Evolutionary conservation across 1,284 basidiomycete genomes (phyloP), one percentile per base, ranked within the genome.

Genomic region (Puccinia triticina): DNA sequence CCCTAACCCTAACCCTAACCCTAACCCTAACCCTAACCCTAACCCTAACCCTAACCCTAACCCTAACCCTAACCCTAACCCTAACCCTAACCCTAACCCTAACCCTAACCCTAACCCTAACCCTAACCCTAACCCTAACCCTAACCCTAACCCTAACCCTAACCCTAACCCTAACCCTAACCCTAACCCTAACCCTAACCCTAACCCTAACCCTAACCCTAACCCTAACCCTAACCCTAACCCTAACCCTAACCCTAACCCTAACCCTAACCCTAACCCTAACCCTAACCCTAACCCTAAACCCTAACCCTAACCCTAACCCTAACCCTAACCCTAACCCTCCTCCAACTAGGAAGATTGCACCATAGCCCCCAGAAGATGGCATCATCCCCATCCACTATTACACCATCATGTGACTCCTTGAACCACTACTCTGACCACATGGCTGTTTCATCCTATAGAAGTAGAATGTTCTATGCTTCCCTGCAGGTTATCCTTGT

Each of bases 261-360:
- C 66, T 67, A 67, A 67, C 66, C 66, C 66, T 67, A 67, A 67
- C 66, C 66, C 66, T 67, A 67, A 67, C 66, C 66, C 66, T 67
- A 67, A 67, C 66, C 66, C 66, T 67, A 67, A 67, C 66, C 66
- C 66, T 67, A 67, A 67, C 66, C 66, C 66, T 67, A 53, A 67
- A 67, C 66, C 66, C 66, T 67, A 67, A 67, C 66, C 66, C 66
- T 67, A 67, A 67, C 66, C 66, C 66, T 67, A 67, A 67, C 66
- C 66, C 66, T 67, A 67, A 67, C 66, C 66, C 66, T 67, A 67
- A 67, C 66, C 66, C 66, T 67, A 67, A 67, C 66, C 66, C 66
- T 34, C 40, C 40, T 12, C 40, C 40, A n/a, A n/a, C n/a, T n/a
- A n/a, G n/a, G n/a, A n/a, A n/a, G n/a, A n/a, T n/a, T n/a, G n/a